A percentile compares a stretch with the other conserved stretches of the same genome.
Evolutionary conservation across 192 early-diverging fungal genomes (phyloP).

Genomic region (Entophlyctis luteolus): DNA sequence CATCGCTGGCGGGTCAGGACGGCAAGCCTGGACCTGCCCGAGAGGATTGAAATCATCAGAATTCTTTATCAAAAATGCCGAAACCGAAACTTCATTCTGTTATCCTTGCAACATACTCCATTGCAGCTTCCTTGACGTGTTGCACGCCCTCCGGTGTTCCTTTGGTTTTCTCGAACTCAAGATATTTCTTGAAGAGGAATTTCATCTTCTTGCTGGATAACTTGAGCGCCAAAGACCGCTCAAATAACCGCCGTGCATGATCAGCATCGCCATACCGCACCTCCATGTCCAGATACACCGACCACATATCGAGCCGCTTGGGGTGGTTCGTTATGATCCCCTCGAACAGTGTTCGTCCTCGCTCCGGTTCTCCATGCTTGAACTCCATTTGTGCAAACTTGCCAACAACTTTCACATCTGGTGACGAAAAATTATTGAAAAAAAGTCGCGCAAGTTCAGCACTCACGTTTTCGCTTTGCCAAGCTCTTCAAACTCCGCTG

Average conservation of each 20-base stretch:
- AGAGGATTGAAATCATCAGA: too few species aligned
- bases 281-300: constrained; percentile 96
- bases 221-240: constrained; percentile 83
- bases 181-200: constrained; percentile 98
- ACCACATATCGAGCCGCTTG: constrained; percentile 94
- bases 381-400: constrained; percentile 98
- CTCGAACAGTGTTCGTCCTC: constrained; percentile 97
- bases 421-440: constrained; percentile 2
- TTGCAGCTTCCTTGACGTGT: constrained; percentile 82
- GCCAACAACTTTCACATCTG: constrained; percentile 82
- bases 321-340: constrained; percentile 88
- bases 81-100: neutral
- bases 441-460: neutral
- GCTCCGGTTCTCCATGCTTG: constrained; percentile 92
- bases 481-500: constrained; percentile 75
- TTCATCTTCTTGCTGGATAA: constrained; percentile 98
- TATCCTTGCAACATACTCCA: constrained; percentile 74
- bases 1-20: too few species aligned
- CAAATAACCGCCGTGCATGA: constrained; percentile 69
- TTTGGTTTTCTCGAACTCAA: constrained; percentile 88
- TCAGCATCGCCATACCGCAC: constrained; percentile 61
- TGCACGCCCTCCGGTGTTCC: constrained; percentile 75
- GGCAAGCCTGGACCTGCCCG: too few species aligned
- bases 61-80: too few species aligned
- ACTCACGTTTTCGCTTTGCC: constrained; percentile 87